A percentile compares a stretch with the other conserved stretches of the same genome.
Conservation (phyloP, 1,284 basidiomycete species). For the Papiliotrema nemorosa region DNA sequence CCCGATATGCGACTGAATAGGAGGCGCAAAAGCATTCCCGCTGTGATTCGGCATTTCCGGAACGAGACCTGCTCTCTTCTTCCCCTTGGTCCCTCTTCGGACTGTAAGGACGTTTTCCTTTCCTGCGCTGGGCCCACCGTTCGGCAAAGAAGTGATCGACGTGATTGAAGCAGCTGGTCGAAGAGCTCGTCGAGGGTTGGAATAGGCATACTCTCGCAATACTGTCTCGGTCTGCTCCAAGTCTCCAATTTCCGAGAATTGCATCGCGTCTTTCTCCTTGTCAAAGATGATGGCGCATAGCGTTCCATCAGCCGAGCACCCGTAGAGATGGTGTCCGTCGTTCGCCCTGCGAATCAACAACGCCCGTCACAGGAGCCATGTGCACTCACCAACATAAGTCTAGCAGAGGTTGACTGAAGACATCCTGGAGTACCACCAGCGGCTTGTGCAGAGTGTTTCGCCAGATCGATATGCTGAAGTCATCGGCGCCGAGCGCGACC, state of each 20-base stretch:
- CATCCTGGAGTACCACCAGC: constrained; percentile 84
- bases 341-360: constrained; percentile 63
- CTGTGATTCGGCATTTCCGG: background rate
- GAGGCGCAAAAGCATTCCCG: background rate
- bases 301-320: constrained; percentile 92
- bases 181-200: constrained; percentile 19
- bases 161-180: background rate
- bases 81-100: constrained; percentile 74
- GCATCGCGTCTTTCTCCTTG: constrained; percentile 70
- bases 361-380: background rate
- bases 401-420: constrained; percentile 91
- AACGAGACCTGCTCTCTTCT: constrained; percentile 57
- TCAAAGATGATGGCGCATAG: constrained; percentile 84
- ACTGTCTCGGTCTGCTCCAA: constrained; percentile 70
- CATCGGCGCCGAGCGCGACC: constrained; percentile 85
- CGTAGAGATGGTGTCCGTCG: constrained; percentile 88
- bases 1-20: background rate
- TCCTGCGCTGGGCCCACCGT: constrained; percentile 2
- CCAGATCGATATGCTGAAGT: constrained; percentile 78
- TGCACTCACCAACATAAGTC: constrained; percentile 82
- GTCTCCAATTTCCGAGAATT: constrained; percentile 64
- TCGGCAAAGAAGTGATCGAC: background rate
- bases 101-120: constrained; percentile 16
- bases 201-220: constrained; percentile 72
- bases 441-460: constrained; percentile 86